These are phyloP conservation scores for Xylaria sp. DNA, from an alignment of 2,329 filamentous ascomycete species.

Conservation along the genomic window DNA sequence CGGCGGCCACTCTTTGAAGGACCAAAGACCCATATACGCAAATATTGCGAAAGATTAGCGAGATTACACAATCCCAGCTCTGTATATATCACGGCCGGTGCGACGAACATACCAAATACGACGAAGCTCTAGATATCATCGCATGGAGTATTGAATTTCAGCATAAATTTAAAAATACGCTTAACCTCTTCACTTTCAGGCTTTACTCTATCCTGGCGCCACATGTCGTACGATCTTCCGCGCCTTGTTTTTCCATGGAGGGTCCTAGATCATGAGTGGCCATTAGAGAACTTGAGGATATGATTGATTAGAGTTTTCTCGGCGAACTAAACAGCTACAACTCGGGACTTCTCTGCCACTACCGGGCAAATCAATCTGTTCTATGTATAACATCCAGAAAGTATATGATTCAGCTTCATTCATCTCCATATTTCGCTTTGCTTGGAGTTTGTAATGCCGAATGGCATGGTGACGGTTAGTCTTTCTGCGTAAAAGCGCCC, in stretches of 20 bases:
- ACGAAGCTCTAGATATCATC: not conserved
- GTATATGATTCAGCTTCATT: not conserved
- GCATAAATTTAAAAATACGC: not conserved
- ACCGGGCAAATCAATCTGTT: not conserved
- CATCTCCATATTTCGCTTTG: not conserved
- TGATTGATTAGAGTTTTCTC: not conserved
- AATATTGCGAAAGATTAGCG: not conserved
- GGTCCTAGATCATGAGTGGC: not conserved
- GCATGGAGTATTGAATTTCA: not conserved
- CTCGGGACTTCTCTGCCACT: not conserved
- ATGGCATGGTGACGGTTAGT: not conserved
- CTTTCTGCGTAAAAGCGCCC: not conserved
- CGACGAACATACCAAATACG: not conserved
- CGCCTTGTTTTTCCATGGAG: not conserved
- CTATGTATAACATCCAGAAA: not conserved
- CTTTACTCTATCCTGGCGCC: too few species aligned
- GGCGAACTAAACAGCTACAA: not conserved
- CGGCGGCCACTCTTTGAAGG: conserved; percentile 61
- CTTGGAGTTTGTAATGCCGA: not conserved
- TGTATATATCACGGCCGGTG: conserved; percentile 10
- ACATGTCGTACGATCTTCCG: not conserved
- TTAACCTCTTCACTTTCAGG: not conserved
- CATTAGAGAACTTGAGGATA: not conserved
- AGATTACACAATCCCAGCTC: not conserved
- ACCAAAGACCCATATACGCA: not conserved